These are phyloP conservation scores for Ambrosiella beaveri DNA, from an alignment of 2,329 filamentous ascomycete genomes.

Conservation along the genomic window DNA sequence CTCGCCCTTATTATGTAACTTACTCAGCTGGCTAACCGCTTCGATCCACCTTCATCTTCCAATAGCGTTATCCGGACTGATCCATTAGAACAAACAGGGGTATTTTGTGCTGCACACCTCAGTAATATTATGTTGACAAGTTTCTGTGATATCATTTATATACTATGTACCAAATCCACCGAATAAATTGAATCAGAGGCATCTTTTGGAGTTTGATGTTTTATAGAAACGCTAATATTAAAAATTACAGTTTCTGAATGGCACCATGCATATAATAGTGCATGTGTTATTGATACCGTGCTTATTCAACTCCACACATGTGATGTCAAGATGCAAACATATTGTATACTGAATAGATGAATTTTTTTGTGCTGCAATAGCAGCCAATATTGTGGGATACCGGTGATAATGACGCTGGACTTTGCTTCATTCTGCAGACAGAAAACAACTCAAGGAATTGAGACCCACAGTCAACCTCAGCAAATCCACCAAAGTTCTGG, in stretches of 20 bases:
- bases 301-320: too few relatives aligned
- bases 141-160: neutral
- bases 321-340: too few relatives aligned
- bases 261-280: too few relatives aligned
- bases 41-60: neutral
- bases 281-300: too few relatives aligned
- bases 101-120: neutral
- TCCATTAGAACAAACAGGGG: neutral
- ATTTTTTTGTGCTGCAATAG: neutral
- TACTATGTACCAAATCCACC: neutral
- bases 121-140: neutral
- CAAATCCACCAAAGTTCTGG: neutral
- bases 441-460: neutral
- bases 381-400: neutral
- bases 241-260: too few relatives aligned
- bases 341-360: neutral
- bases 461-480: neutral
- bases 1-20: neutral
- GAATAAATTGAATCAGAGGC: too few relatives aligned
- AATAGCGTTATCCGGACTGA: neutral
- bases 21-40: neutral
- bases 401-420: neutral
- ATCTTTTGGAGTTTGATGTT: too few relatives aligned
- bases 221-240: too few relatives aligned
- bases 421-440: neutral